Base-by-base conservation (phyloP, 257 asterid species). In the Penstemon davidsonii region DNA sequence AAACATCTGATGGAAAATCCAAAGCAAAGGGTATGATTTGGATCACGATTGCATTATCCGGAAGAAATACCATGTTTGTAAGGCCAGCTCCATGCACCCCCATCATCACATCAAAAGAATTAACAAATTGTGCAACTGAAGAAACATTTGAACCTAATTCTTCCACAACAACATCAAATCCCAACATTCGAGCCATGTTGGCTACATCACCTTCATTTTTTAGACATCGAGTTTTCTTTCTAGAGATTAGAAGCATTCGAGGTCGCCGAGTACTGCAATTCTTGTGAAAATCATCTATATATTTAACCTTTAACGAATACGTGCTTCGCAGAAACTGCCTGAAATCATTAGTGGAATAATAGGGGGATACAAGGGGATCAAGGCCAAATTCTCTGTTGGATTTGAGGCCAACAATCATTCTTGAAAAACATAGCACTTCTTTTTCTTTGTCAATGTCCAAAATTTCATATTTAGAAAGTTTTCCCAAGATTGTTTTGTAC, bases 1-100 rank as follows among this genome's bases (percentile, higher is more conserved):
- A 62, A 9, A n/a, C 39, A 3, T 5, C 9, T 3, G 68, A 19
- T 4, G 42, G 6, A 2, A 7, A 6, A 4, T 62, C 81, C 53
- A 79, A 53, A 3, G 87, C 92, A 25, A 82, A 52, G 2, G 92
- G 96, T 36, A 80, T 64, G 0, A 91, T 81, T 49, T 91, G 96
- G 6, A 88, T 71, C 49, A 87, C 67, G 4, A 84, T 69, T 3
- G 96, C 90, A 1, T 84, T 75, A 42, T 83, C 82, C 0, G 94
- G 90, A 1, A 90, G 76, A 51, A 82, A 90, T 25, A 87, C 84
- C 91, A 90, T 81, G 72, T 90, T 90, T 0, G 91, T 83, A 1
- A 90, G 83, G 0, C 91, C 92, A 6, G 97, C 96, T 36, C 97
- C 96, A 11, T 90, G 97, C 4, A 88, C 86, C 6, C 94, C 95